A percentile compares a stretch with the other conserved stretches of the same genome.
These are phyloP conservation scores for Fraxinus pennsylvanica DNA, from an alignment of 257 asterid genomes.

Conservation along the genomic window DNA sequence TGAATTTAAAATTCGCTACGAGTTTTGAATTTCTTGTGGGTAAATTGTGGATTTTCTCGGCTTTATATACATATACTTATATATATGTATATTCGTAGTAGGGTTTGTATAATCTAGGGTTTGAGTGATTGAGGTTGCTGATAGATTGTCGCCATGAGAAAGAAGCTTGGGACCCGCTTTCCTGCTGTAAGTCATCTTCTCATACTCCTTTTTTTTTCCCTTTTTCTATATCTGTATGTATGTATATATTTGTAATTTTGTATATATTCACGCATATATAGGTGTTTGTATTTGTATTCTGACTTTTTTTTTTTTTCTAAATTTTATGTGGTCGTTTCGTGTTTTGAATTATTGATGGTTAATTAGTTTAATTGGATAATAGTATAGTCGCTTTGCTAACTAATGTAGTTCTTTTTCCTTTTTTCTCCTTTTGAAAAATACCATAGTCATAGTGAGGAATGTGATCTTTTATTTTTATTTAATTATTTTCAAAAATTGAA, in stretches of 20 bases:
- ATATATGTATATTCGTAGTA: neutral
- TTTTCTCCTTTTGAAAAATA: too few species aligned
- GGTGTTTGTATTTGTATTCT: neutral
- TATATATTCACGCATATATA: neutral
- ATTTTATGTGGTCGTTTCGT: neutral
- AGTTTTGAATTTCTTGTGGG: slow-evolving; percentile 33
- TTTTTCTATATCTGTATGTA: neutral
- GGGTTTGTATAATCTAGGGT: slow-evolving; percentile 45
- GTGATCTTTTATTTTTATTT: too few species aligned
- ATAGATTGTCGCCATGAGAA: slow-evolving; percentile 55
- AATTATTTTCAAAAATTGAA: too few species aligned
- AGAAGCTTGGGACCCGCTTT: slow-evolving; percentile 78
- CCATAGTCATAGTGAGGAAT: neutral
- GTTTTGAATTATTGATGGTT: neutral
- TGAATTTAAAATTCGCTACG: slow-evolving; percentile 22
- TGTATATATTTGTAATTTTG: neutral
- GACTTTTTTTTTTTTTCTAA: neutral
- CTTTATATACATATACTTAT: slow-evolving; percentile 13
- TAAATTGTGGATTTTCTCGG: slow-evolving; percentile 26
- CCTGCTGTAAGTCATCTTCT: slow-evolving; percentile 62
- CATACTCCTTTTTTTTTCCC: neutral
- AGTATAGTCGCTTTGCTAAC: neutral
- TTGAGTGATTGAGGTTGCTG: slow-evolving; percentile 26
- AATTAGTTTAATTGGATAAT: neutral
- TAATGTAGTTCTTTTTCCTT: neutral